A percentile compares a stretch with the other conserved stretches of the same genome.
These are phyloP conservation scores for Apophysomyces ossiformis DNA, from an alignment of 371 early-diverging fungal genomes.

Conservation along the genomic window DNA sequence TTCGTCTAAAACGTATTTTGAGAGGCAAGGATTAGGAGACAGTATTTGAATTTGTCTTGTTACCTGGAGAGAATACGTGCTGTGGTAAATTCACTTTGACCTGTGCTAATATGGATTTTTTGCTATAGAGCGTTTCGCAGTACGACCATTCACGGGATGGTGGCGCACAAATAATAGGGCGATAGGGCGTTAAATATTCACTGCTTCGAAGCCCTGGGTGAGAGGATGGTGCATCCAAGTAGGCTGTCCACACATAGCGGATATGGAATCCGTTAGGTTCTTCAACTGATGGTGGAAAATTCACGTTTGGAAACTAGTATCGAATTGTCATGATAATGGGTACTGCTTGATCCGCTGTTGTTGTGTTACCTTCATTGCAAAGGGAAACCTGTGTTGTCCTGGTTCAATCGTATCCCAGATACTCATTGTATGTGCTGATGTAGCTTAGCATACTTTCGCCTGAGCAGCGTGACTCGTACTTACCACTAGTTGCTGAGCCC, in stretches of 20 bases:
- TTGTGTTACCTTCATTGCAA: slow-evolving; percentile 51
- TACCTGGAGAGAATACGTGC: slow-evolving; percentile 36
- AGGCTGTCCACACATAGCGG: slow-evolving; percentile 54
- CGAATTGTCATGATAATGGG: not conserved
- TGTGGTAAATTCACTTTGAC: slow-evolving; percentile 25
- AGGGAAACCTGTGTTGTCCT: slow-evolving; percentile 41
- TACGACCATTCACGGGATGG: slow-evolving; percentile 23
- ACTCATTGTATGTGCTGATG: slow-evolving; percentile 17
- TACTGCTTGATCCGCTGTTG: not conserved
- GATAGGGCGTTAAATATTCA: slow-evolving; percentile 27
- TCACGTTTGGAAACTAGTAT: slow-evolving; percentile 39
- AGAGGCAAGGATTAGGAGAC: not conserved
- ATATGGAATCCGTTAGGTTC: slow-evolving; percentile 35
- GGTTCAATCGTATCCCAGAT: slow-evolving; percentile 36
- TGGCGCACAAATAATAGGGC: slow-evolving; percentile 37
- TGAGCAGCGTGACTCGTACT: not conserved
- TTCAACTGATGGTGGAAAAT: slow-evolving; percentile 41
- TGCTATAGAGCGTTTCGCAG: slow-evolving; percentile 24
- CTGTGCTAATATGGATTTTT: slow-evolving; percentile 29
- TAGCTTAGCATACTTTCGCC: not conserved
- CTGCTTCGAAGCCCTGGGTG: slow-evolving; percentile 30
- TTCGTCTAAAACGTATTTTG: slow-evolving; percentile 24
- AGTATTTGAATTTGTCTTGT: not conserved
- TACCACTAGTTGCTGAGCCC: slow-evolving; percentile 41
- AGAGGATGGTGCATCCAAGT: slow-evolving; percentile 44